phyloP scores from a whole-genome alignment of 495 filamentous ascomycete genomes.

The Xylaria grammica region DNA sequence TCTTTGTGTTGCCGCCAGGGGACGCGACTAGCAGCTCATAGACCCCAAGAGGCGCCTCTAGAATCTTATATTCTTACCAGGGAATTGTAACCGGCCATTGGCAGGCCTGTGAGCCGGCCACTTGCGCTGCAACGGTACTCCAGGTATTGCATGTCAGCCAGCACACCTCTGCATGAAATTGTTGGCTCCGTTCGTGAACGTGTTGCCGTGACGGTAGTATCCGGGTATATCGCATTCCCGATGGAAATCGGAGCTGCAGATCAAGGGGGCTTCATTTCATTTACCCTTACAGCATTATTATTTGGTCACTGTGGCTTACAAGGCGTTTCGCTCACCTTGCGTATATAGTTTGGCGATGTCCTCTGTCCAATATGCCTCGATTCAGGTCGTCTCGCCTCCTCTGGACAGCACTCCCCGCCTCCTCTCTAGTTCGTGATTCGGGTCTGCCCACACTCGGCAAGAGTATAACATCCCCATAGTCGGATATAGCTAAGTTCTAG shows the following conservation, averaged over 20 bases:
- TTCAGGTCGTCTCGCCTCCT: neutral
- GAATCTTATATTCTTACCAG: constrained; percentile 10
- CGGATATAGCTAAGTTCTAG: neutral
- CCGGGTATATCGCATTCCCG: constrained; percentile 37
- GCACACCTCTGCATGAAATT: constrained; percentile 10
- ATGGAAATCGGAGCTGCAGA: constrained; percentile 19
- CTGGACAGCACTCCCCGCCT: neutral
- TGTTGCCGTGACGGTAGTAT: constrained; percentile 36
- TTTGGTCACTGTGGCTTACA: constrained; percentile 10
- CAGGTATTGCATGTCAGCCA: constrained; percentile 11
- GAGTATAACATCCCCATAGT: neutral
- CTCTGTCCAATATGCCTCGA: constrained; percentile 2
- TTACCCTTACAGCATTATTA: constrained; percentile 19
- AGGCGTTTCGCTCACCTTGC: neutral
- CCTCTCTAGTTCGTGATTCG: neutral
- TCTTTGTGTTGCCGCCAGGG: constrained; percentile 6
- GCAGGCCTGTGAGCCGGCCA: constrained; percentile 3
- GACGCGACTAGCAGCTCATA: constrained; percentile 13
- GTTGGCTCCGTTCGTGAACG: constrained; percentile 17
- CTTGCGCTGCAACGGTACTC: constrained; percentile 21
- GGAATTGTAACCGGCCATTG: constrained; percentile 9
- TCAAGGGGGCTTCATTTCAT: constrained; percentile 11
- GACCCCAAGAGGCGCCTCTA: constrained; percentile 22
- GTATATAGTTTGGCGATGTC: constrained; percentile 18
- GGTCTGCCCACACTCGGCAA: constrained; percentile 7